phyloP scores from a whole-genome alignment of 345 rosid genomes.

The Eucalyptus caleyi region DNA sequence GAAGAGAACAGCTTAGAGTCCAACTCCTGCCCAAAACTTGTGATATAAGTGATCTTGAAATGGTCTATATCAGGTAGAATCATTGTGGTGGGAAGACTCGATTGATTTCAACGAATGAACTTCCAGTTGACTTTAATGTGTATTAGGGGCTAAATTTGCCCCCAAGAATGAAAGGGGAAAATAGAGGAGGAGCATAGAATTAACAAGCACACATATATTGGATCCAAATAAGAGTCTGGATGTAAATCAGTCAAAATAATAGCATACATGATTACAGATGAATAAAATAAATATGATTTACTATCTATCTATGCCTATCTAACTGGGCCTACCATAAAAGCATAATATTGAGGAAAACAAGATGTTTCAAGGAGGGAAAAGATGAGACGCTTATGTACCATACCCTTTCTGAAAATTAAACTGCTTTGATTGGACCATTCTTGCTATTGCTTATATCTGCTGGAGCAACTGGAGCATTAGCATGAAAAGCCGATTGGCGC shows the following conservation, averaged over 20 bases:
- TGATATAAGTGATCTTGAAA: neutral
- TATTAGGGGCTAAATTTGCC: neutral
- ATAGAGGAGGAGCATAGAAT: neutral
- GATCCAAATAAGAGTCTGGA: neutral
- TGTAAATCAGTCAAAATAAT: neutral
- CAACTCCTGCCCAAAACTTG: neutral
- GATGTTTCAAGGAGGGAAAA: neutral
- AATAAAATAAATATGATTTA: neutral
- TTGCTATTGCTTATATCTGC: slow-evolving; percentile 46
- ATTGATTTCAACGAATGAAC: neutral
- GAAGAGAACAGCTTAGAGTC: neutral
- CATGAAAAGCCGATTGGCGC: slow-evolving; percentile 76
- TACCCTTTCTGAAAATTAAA: slow-evolving; percentile 10
- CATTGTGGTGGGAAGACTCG: neutral
- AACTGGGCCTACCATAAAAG: neutral
- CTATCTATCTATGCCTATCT: neutral
- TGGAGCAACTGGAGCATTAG: slow-evolving; percentile 39
- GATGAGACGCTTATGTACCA: neutral
- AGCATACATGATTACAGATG: neutral
- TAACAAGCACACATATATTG: neutral
- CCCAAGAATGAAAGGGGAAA: neutral
- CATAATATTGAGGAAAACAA: neutral
- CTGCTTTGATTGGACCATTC: slow-evolving; percentile 51
- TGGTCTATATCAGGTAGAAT: neutral
- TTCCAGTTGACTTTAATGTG: neutral